Evolutionary conservation across 2,329 filamentous ascomycete genomes (phyloP).

Genomic region (Herpomyces periplanetae): DNA sequence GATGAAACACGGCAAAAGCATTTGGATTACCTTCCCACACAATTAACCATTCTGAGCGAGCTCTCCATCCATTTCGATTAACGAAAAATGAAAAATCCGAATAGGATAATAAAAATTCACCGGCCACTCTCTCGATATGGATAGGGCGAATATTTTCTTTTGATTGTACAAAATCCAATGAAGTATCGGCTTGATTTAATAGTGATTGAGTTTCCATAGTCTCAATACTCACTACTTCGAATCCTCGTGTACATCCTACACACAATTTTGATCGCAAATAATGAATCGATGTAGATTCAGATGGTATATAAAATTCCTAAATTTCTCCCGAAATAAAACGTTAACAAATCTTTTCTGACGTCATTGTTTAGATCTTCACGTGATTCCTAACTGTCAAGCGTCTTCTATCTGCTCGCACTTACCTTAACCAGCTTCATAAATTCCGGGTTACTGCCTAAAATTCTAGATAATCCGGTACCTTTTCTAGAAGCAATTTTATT

Average conservation of each 20-base stretch:
- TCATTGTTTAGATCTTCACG: no score
- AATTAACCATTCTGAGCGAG: constrained; percentile 78
- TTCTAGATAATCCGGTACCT: constrained; percentile 73
- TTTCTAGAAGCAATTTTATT: constrained; percentile 70
- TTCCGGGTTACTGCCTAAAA: constrained; percentile 74
- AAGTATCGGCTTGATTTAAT: constrained; percentile 86
- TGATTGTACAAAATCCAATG: constrained; percentile 72
- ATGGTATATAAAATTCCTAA: constrained; percentile 82
- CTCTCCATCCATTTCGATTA: constrained; percentile 89
- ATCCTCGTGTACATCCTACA: constrained; percentile 72
- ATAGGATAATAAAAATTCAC: constrained; percentile 90
- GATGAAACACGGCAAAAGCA: constrained; percentile 70
- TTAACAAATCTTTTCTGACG: no score
- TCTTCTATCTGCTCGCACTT: no score
- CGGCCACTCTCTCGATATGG: constrained; percentile 81
- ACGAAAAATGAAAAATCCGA: constrained; percentile 98
- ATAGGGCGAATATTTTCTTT: constrained; percentile 81
- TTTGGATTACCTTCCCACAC: constrained; percentile 84
- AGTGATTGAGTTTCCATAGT: constrained; percentile 92
- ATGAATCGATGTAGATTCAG: constrained; percentile 88
- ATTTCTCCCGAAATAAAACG: no score
- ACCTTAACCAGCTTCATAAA: constrained; percentile 74
- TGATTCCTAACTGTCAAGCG: no score
- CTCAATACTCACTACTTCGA: constrained; percentile 82
- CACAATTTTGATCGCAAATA: constrained; percentile 89